phyloP scores from a whole-genome alignment of 805 yeast species.

The Kazachstania kunashirensis region DNA sequence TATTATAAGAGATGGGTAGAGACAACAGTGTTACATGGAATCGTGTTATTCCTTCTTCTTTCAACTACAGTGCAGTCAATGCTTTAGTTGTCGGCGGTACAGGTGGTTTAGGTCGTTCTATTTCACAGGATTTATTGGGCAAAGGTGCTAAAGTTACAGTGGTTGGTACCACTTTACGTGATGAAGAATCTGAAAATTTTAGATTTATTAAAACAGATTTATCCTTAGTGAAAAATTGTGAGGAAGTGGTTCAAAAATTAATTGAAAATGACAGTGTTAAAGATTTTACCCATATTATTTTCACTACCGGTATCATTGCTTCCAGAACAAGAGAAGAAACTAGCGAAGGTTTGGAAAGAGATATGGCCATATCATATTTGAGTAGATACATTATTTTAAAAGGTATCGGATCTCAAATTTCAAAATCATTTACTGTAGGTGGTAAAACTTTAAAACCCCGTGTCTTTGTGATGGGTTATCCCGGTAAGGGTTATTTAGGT shows the following conservation, averaged over 20 bases:
- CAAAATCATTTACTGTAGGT: not conserved
- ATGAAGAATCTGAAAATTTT: constrained; percentile 19
- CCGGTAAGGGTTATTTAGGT: constrained; percentile 31
- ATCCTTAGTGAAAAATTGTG: constrained; percentile 22
- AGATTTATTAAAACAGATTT: constrained; percentile 30
- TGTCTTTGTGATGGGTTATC: constrained; percentile 34
- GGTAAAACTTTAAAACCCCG: constrained; percentile 18
- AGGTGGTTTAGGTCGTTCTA: constrained; percentile 33
- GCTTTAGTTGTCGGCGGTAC: constrained; percentile 34
- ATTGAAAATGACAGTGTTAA: constrained; percentile 9
- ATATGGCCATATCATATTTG: constrained; percentile 33
- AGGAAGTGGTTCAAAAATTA: constrained; percentile 18
- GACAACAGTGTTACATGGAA: constrained; percentile 5
- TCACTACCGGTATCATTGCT: constrained; percentile 36
- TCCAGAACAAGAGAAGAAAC: constrained; percentile 27
- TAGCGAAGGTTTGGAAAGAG: constrained; percentile 32
- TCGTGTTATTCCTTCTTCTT: not conserved
- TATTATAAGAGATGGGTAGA: no score
- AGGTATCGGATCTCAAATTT: constrained; percentile 20
- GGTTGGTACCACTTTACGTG: constrained; percentile 31
- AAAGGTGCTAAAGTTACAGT: constrained; percentile 30
- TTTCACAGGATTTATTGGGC: constrained; percentile 20
- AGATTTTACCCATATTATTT: constrained; percentile 24
- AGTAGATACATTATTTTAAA: constrained; percentile 30
- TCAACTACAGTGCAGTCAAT: constrained; percentile 8